These are phyloP conservation scores for Parachaetomium inaequale DNA, from an alignment of 495 filamentous ascomycete genomes.

Conservation along the genomic window DNA sequence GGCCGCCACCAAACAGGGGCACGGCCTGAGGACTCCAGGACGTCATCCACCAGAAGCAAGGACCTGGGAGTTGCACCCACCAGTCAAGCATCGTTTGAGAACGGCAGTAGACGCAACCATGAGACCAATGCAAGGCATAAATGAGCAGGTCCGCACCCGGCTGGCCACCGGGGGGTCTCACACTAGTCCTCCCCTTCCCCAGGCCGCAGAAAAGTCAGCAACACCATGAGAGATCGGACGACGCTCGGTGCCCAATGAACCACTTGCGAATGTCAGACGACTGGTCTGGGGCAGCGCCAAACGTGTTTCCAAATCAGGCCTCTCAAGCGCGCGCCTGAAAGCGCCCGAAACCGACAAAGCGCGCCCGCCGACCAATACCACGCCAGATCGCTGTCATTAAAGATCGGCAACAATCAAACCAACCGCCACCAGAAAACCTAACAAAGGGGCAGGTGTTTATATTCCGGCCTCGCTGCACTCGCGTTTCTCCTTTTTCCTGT, in stretches of 20 bases:
- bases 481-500: background rate
- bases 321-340: slow-evolving; percentile 28
- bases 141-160: slow-evolving; percentile 8
- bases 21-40: slow-evolving; percentile 9
- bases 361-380: slow-evolving; percentile 15
- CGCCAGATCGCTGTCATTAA: background rate
- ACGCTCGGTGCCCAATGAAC: too few relatives aligned
- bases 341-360: slow-evolving; percentile 28
- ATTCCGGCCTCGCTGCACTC: background rate
- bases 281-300: slow-evolving; percentile 16
- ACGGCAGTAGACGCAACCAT: slow-evolving; percentile 12
- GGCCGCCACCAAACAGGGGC: background rate
- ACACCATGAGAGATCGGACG: background rate
- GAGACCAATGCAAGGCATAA: slow-evolving; percentile 17
- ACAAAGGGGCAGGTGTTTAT: slow-evolving; percentile 16
- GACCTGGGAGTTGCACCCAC: background rate
- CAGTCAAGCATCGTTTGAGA: slow-evolving; percentile 7
- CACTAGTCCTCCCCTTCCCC: slow-evolving; percentile 5
- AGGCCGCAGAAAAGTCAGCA: background rate
- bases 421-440: background rate
- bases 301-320: slow-evolving; percentile 18
- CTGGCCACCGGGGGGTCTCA: background rate
- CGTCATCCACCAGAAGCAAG: slow-evolving; percentile 18
- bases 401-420: slow-evolving; percentile 14
- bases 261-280: background rate